phyloP scores from a whole-genome alignment of 164 flowering plant genomes.

The Tinospora cordifolia region DNA sequence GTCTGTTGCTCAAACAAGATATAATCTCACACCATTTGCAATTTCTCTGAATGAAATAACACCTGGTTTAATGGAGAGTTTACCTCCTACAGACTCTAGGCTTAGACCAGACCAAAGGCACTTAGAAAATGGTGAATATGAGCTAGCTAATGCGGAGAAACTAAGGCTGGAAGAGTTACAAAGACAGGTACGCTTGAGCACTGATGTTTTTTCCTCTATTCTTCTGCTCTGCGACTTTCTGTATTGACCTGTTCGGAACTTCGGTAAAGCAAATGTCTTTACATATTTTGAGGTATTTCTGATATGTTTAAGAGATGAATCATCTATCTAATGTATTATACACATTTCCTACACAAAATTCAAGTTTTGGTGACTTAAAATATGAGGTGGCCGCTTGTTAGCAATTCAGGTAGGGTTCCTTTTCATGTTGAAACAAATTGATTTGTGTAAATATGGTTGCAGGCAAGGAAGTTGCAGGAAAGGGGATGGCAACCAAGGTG shows the following conservation, averaged over 20 bases:
- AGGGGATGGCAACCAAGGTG: constrained; percentile 98
- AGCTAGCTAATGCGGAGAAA: constrained; percentile 87
- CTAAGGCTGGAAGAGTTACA: constrained; percentile 88
- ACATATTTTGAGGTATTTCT: no score
- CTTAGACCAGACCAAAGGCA: constrained; percentile 92
- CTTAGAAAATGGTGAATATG: constrained; percentile 93
- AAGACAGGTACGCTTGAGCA: constrained; percentile 57
- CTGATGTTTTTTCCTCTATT: background rate
- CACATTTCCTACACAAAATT: no score
- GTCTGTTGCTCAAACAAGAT: constrained; percentile 66
- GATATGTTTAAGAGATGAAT: no score
- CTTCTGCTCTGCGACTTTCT: background rate
- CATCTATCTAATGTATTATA: no score
- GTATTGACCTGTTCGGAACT: no score
- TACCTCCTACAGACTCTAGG: constrained; percentile 98
- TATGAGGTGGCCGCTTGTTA: background rate
- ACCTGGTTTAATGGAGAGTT: constrained; percentile 52
- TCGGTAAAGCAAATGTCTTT: no score
- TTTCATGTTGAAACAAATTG: background rate
- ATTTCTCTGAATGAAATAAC: constrained; percentile 89
- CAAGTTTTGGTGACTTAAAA: no score
- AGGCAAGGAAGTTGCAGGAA: constrained; percentile 95
- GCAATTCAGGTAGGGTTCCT: background rate
- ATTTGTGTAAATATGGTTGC: constrained; percentile 6
- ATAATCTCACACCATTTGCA: constrained; percentile 92